Conservation (phyloP, 2,329 filamentous ascomycete species). For the Aspergillus novofumigatus region DNA sequence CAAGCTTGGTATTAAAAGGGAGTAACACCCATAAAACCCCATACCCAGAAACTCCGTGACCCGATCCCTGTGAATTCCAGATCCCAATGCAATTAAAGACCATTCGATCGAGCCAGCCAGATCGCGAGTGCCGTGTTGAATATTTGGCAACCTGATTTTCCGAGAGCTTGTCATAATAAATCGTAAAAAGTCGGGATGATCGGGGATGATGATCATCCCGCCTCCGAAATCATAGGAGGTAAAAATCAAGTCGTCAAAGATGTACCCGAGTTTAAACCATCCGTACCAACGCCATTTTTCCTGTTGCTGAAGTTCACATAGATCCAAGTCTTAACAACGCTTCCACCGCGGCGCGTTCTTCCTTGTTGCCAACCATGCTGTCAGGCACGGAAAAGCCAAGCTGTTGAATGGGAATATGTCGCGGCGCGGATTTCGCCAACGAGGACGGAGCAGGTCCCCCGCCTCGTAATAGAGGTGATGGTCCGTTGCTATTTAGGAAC, state of each 20-base stretch:
- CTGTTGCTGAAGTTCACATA: constrained; percentile 36
- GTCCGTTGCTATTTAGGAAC: constrained; percentile 34
- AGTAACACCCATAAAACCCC: constrained; percentile 9
- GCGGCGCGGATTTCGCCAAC: constrained; percentile 39
- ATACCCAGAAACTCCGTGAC: constrained; percentile 10
- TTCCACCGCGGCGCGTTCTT: constrained; percentile 48
- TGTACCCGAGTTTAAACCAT: constrained; percentile 7
- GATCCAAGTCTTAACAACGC: constrained; percentile 47
- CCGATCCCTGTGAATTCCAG: constrained; percentile 7
- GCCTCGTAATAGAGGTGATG: constrained; percentile 20
- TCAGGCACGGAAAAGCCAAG: constrained; percentile 30
- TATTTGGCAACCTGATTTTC: constrained; percentile 7
- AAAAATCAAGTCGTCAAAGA: constrained; percentile 9
- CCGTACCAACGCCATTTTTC: constrained; percentile 18
- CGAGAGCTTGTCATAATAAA: constrained; percentile 10
- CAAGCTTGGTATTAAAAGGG: constrained; percentile 8
- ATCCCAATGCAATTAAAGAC: constrained; percentile 19
- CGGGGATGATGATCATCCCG: constrained; percentile 10
- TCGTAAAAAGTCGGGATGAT: constrained; percentile 8
- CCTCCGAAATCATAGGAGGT: constrained; percentile 8
- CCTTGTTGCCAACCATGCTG: constrained; percentile 31
- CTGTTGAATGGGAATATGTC: constrained; percentile 31
- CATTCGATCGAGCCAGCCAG: constrained; percentile 19
- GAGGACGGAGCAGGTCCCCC: constrained; percentile 35
- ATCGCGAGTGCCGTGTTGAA: constrained; percentile 8